Percentiles rank a stretch among this genome's conserved stretches.
Evolutionary conservation across 129 eudicot species (phyloP).

Genomic region (Chrysanthemum lavandulifolium): DNA sequence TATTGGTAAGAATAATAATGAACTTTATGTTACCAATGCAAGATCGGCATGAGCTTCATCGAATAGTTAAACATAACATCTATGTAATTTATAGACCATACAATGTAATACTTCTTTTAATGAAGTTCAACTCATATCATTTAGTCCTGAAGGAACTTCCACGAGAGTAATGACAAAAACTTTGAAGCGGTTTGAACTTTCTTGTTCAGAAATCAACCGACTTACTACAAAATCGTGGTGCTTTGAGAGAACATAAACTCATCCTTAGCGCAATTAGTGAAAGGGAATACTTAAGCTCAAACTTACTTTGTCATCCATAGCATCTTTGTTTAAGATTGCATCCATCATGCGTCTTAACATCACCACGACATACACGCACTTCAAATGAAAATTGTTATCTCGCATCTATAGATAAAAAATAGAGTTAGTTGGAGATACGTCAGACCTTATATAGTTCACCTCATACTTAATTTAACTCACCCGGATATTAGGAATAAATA

Average conservation of each 20-base stretch:
- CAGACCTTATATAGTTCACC: neutral
- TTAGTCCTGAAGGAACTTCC: neutral
- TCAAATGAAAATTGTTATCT: conserved; percentile 59
- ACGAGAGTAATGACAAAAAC: neutral
- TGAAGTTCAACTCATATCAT: neutral
- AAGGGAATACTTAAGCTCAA: conserved; percentile 12
- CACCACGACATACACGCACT: conserved; percentile 85
- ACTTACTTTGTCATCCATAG: conserved; percentile 94
- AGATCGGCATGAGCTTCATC: neutral
- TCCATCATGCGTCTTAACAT: conserved; percentile 99
- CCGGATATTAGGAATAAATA: conserved; percentile 74
- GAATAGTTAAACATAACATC: neutral
- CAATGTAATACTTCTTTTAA: neutral
- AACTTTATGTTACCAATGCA: neutral
- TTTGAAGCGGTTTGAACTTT: neutral
- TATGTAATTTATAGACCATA: neutral
- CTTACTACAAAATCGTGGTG: no score
- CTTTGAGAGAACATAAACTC: neutral
- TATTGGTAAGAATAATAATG: neutral
- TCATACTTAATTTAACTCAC: conserved; percentile 46
- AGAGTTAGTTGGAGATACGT: conserved; percentile 9
- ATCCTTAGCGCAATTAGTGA: neutral
- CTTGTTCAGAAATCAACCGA: neutral
- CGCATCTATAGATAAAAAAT: conserved; percentile 52
- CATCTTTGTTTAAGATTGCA: conserved; percentile 80